Conservation (phyloP, 1,284 basidiomycete species). For the Pyrrhoderma noxium region DNA sequence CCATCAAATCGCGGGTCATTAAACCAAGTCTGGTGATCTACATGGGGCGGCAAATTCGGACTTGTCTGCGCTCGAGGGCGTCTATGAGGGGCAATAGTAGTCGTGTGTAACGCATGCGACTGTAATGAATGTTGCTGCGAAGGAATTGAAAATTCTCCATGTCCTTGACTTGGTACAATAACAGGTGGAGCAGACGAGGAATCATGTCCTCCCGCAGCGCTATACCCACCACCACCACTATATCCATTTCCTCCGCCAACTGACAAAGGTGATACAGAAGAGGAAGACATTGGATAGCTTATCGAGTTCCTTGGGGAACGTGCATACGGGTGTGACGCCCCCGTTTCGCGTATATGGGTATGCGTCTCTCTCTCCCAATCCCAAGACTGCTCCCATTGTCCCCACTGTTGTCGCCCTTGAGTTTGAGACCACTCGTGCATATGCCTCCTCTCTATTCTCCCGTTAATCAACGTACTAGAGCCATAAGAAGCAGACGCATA, state of each 20-base stretch:
- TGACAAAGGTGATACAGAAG: neutral
- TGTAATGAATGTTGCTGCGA: neutral
- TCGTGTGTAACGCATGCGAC: too few relatives aligned
- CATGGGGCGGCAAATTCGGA: conserved; percentile 53
- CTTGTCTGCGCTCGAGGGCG: conserved; percentile 65
- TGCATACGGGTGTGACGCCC: conserved; percentile 16
- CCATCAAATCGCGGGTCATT: conserved; percentile 90
- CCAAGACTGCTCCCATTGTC: conserved; percentile 1
- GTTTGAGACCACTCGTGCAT: too few relatives aligned
- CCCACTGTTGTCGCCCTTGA: too few relatives aligned
- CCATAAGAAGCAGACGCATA: too few relatives aligned
- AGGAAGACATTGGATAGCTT: conserved; percentile 12
- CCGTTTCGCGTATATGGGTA: conserved; percentile 11
- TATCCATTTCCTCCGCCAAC: too few relatives aligned
- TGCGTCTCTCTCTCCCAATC: neutral
- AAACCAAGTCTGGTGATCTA: conserved; percentile 84
- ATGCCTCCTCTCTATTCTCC: too few relatives aligned
- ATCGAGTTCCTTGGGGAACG: conserved; percentile 17
- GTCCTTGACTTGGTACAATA: conserved; percentile 20
- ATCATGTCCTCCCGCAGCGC: too few relatives aligned
- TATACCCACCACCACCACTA: too few relatives aligned
- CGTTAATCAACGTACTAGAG: too few relatives aligned
- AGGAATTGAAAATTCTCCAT: conserved; percentile 17
- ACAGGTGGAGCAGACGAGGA: conserved; percentile 16
- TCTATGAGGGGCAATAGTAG: conserved; percentile 23